Conservation (phyloP, 2,329 filamentous ascomycete genomes). For the Nectriaceae sp. region DNA sequence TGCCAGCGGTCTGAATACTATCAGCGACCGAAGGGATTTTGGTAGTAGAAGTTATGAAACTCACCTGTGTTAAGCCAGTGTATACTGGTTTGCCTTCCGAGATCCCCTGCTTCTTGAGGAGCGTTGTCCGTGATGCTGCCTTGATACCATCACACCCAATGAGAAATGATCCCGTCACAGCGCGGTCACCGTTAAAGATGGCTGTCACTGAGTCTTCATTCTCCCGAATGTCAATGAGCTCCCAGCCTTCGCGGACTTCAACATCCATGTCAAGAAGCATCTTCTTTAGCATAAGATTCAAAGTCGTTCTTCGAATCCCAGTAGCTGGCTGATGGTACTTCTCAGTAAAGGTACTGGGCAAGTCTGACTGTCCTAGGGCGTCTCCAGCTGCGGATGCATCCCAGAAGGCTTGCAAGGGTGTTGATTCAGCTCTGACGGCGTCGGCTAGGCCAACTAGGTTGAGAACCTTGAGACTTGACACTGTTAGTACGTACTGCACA, state of each 20-base stretch:
- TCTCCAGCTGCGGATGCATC: constrained; percentile 19
- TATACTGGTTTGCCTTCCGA: constrained; percentile 17
- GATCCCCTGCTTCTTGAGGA: constrained; percentile 16
- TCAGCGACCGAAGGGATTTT: background rate
- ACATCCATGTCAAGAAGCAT: constrained; percentile 15
- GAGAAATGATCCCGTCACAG: constrained; percentile 22
- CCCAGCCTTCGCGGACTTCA: constrained; percentile 27
- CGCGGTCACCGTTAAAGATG: constrained; percentile 16
- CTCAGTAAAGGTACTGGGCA: constrained; percentile 16
- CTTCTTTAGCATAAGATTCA: constrained; percentile 20
- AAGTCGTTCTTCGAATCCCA: constrained; percentile 20
- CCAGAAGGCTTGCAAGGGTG: constrained; percentile 17
- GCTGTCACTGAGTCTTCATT: constrained; percentile 21
- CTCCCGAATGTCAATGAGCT: constrained; percentile 21
- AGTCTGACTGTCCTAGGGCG: constrained; percentile 17
- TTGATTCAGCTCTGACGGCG: constrained; percentile 9
- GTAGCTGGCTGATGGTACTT: constrained; percentile 22
- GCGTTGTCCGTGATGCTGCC: constrained; percentile 14
- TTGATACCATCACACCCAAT: constrained; percentile 28
- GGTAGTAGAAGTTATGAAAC: background rate
- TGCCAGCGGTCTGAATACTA: constrained; percentile 20
- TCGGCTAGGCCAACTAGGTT: constrained; percentile 19
- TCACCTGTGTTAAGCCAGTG: constrained; percentile 22
- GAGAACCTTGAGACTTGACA: constrained; percentile 21
- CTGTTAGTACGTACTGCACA: background rate